Percentiles rank a stretch among this genome's conserved stretches.
These are phyloP conservation scores for Hypoxylon crocopeplum DNA, from an alignment of 495 filamentous ascomycete genomes.

Conservation along the genomic window DNA sequence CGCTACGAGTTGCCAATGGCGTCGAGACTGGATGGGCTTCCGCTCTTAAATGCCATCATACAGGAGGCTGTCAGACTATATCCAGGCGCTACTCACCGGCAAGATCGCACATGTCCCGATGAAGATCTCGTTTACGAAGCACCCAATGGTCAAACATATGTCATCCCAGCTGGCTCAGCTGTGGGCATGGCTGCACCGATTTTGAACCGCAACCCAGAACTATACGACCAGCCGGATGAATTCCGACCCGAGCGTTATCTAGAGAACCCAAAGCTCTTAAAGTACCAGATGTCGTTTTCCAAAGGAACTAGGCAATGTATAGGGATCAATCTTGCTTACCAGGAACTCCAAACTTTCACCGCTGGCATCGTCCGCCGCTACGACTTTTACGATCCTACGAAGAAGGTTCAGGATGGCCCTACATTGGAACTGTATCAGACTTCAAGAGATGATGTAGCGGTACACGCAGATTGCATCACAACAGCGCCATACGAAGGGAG, in stretches of 20 bases:
- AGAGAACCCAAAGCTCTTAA: slow-evolving; percentile 42
- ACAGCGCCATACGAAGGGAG: slow-evolving; percentile 27
- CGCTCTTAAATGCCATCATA: slow-evolving; percentile 52
- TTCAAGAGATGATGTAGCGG: slow-evolving; percentile 31
- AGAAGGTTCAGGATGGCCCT: slow-evolving; percentile 18
- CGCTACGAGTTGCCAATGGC: slow-evolving; percentile 39
- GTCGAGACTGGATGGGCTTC: slow-evolving; percentile 55
- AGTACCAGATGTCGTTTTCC: slow-evolving; percentile 25
- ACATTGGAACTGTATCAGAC: slow-evolving; percentile 36
- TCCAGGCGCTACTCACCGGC: slow-evolving; percentile 49
- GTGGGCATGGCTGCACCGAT: slow-evolving; percentile 46
- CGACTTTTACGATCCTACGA: slow-evolving; percentile 38
- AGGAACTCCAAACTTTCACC: slow-evolving; percentile 20
- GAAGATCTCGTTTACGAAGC: slow-evolving; percentile 48
- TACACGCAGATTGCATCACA: slow-evolving; percentile 28
- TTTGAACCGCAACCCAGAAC: slow-evolving; percentile 41
- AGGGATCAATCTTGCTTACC: slow-evolving; percentile 25
- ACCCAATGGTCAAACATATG: slow-evolving; percentile 34
- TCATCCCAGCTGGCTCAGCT: slow-evolving; percentile 48
- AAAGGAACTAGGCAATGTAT: slow-evolving; percentile 23
- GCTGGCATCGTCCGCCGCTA: slow-evolving; percentile 29
- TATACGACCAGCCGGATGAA: slow-evolving; percentile 42
- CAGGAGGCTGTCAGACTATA: slow-evolving; percentile 52
- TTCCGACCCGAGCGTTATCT: slow-evolving; percentile 52
- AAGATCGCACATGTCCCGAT: slow-evolving; percentile 51